Evolutionary conservation across 768 basidiomycete genomes (phyloP).

Genomic region (Termitomyces sp.): DNA sequence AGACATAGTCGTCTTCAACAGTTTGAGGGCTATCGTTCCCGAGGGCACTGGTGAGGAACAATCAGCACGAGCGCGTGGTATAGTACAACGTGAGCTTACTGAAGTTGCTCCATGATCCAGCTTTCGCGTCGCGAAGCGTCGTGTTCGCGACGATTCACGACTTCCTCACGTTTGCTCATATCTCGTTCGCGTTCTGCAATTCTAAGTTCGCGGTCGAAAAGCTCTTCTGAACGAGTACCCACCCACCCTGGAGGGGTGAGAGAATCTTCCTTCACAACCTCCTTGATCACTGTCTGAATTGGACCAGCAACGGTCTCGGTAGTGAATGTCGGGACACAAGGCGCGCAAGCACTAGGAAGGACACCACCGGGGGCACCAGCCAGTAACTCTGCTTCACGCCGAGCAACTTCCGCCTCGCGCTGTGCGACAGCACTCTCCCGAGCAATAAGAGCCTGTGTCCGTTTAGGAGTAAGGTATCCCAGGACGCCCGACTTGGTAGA

Average conservation of each 20-base stretch:
- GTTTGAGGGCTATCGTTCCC: constrained; percentile 63
- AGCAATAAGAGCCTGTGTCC: constrained; percentile 73
- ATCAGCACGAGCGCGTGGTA: background rate
- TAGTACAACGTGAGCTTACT: constrained; percentile 42
- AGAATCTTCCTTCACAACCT: constrained; percentile 80
- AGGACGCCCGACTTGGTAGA: constrained; percentile 52
- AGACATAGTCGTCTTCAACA: constrained; percentile 79
- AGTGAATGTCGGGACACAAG: constrained; percentile 51
- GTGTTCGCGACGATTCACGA: constrained; percentile 80
- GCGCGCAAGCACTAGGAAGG: constrained; percentile 57
- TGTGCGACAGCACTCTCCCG: constrained; percentile 77
- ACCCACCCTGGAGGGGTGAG: constrained; percentile 80
- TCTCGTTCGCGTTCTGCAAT: constrained; percentile 85
- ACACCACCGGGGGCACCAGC: constrained; percentile 83
- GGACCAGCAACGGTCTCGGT: constrained; percentile 55
- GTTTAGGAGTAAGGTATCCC: constrained; percentile 78
- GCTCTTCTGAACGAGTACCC: constrained; percentile 72
- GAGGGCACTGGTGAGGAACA: constrained; percentile 44
- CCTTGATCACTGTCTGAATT: constrained; percentile 81
- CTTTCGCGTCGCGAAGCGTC: constrained; percentile 83
- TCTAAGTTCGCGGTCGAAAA: constrained; percentile 82
- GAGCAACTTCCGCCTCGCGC: constrained; percentile 86
- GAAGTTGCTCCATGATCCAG: constrained; percentile 93
- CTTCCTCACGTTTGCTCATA: constrained; percentile 82
- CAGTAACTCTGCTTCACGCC: constrained; percentile 82